Conservation (phyloP, 2,329 filamentous ascomycete species). For the Neoarthrinium moseri region DNA sequence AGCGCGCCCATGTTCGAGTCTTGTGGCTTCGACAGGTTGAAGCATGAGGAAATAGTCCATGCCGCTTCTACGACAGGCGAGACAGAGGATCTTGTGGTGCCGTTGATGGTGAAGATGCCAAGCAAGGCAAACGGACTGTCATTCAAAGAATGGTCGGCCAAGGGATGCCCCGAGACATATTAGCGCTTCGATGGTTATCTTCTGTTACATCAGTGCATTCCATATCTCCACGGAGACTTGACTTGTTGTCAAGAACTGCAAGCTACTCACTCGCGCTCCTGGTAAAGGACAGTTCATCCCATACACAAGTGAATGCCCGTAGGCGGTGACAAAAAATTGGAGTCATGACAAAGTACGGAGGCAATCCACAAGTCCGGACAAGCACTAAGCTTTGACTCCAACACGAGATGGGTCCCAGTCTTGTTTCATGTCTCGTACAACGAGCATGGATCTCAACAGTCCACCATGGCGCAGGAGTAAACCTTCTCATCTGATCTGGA, state of each 20-base stretch:
- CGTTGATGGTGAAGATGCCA: constrained; percentile 24
- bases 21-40: constrained; percentile 19
- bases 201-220: too few relatives aligned
- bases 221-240: too few relatives aligned
- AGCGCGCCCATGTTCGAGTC: constrained; percentile 17
- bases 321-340: constrained; percentile 29
- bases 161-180: constrained; percentile 15
- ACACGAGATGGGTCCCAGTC: constrained; percentile 82
- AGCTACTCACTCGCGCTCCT: too few relatives aligned
- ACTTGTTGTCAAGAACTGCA: too few relatives aligned
- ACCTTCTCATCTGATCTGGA: constrained; percentile 14
- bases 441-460: constrained; percentile 17
- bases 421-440: constrained; percentile 23
- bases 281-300: too few relatives aligned
- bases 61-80: constrained; percentile 18
- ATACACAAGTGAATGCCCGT: too few relatives aligned
- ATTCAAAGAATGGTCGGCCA: constrained; percentile 19
- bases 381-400: constrained; percentile 93
- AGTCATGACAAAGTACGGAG: constrained; percentile 11
- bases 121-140: constrained; percentile 15
- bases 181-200: too few relatives aligned
- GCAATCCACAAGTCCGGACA: constrained; percentile 58
- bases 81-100: constrained; percentile 17
- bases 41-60: constrained; percentile 18
- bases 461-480: too few relatives aligned